Base-by-base conservation (phyloP, 805 yeast genomes). In the Lachancea meyersii region DNA sequence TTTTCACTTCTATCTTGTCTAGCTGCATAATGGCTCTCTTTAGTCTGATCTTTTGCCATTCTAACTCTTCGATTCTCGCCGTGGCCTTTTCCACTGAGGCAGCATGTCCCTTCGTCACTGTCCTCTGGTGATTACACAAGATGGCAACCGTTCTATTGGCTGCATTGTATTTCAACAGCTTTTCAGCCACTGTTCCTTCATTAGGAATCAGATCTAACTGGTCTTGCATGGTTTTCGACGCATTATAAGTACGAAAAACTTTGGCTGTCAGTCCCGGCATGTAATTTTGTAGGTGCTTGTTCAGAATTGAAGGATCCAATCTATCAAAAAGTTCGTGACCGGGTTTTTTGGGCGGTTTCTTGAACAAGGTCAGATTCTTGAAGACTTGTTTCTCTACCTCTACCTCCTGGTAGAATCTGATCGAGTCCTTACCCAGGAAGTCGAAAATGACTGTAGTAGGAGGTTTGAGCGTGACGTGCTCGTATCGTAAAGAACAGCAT, bases 231-330 rank as follows among this genome's bases (percentile, higher is more conserved):
- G 96, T 88, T 62, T 86, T 85, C 1, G 96, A 86, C 1, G 97
- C 97, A 67, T 89, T 89, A 60, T 86, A 89, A 0, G 97, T 89
- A 80, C 97, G 94, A 72, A 89, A 91, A 17, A 89, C 97, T 64
- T 89, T 89, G 4, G 97, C 97, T 0, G 97, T 88, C 50, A 89
- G 72, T 0, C 97, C 97, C 19, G 84, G 79, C 93, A 89, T 82
- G 64, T 89, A 88, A 46, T 75, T 79, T 58, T 88, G 96, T 57
- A 89, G 76, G 60, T 87, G 89, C 61, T 82, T 85, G 70, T 89
- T 89, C 57, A 89, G 71, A 28, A 82, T 67, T 1, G 84, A 66
- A 6, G 97, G 97, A 54, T 83, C 91, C 35, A 91, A 73, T 50
- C 97, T 73, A 64, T 89, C 97, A 64, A 91, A 91, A 49, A 91